Evolutionary conservation across 2,329 filamentous ascomycete species (phyloP).

Genomic region (Neonectria ditissima): DNA sequence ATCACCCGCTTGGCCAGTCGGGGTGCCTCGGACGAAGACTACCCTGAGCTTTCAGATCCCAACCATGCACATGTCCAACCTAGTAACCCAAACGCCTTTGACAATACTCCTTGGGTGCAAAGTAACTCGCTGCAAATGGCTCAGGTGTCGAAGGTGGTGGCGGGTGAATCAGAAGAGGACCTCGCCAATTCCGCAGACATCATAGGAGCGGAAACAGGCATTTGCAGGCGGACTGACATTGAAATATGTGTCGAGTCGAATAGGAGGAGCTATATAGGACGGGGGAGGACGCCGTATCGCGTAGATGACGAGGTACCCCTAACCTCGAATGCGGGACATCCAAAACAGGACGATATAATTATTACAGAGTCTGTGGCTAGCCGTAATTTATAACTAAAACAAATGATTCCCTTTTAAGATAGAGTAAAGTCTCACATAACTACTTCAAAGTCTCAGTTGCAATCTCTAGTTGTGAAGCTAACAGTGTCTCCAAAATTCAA

Average conservation of each 20-base stretch:
- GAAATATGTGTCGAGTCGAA: constrained; percentile 38
- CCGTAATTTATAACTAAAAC: neutral
- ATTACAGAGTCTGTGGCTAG: neutral
- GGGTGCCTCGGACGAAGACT: constrained; percentile 34
- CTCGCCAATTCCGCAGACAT: neutral
- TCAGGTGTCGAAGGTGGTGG: constrained; percentile 36
- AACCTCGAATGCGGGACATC: constrained; percentile 38
- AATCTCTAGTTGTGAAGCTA: too few species aligned
- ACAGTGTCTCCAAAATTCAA: too few species aligned
- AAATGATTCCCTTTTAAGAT: too few species aligned
- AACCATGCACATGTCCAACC: constrained; percentile 16
- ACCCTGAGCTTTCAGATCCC: constrained; percentile 36
- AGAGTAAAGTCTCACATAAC: too few species aligned
- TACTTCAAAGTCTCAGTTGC: too few species aligned
- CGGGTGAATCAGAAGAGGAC: constrained; percentile 39
- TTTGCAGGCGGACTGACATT: constrained; percentile 38
- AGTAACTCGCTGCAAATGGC: constrained; percentile 31
- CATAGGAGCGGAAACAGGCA: constrained; percentile 25
- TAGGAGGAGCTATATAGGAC: constrained; percentile 16
- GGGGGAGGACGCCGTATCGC: neutral
- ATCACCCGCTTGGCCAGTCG: constrained; percentile 51
- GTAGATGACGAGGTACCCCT: constrained; percentile 39
- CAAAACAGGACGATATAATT: constrained; percentile 23
- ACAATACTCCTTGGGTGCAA: constrained; percentile 29
- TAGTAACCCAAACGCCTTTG: constrained; percentile 10